Base-by-base conservation (phyloP, 2,329 filamentous ascomycete species). In the Xylaria sp. region DNA sequence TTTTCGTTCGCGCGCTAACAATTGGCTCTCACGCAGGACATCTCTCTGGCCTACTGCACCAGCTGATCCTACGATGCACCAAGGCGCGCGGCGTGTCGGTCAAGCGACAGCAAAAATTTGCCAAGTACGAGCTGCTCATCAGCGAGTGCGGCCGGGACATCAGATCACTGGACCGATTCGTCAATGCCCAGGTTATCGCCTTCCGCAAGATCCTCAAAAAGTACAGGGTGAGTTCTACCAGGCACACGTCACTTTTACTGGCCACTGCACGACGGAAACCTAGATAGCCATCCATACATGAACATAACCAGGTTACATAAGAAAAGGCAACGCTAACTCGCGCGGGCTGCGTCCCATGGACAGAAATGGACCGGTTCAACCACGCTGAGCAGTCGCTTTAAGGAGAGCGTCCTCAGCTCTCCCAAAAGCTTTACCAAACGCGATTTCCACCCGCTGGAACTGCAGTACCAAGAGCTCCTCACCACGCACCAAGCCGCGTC, bases 161-260 rank as follows among this genome's bases (percentile, higher is more conserved):
- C 49, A 81, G 83, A 49, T 82, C 83, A 4, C 77, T 94, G 5
- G 81, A 84, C 34, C 84, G 90, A 39, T 95, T 93, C 64, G 83
- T 87, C 59, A 80, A 82, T 54, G 88, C 88, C 2, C 91, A 95
- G 68, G 79, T 86, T 8, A 83, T 87, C 4, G 91, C 88, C 3
- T 92, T 95, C 64, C 83, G 84, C 50, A 95, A 95, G 73, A 87
- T 95, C 37, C 76, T 92, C 29, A 94, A 93, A 70, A 95, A 95
- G 69, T 93, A 94, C 73, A 82, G 79, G 77, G 83, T 84, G 73
- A n/a, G 74, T 38, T 46, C n/a, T n/a, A n/a, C n/a, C n/a, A n/a
- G 17, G 13, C 45, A 48, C 41, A 51, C 44, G 29, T 48, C 50
- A 51, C 41, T 48, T 56, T 51, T 16, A n/a, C n/a, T 7, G 13